Percentiles rank a stretch among this genome's conserved stretches.
phyloP scores from a whole-genome alignment of 164 flowering plant genomes.

The Vitis cinerea region DNA sequence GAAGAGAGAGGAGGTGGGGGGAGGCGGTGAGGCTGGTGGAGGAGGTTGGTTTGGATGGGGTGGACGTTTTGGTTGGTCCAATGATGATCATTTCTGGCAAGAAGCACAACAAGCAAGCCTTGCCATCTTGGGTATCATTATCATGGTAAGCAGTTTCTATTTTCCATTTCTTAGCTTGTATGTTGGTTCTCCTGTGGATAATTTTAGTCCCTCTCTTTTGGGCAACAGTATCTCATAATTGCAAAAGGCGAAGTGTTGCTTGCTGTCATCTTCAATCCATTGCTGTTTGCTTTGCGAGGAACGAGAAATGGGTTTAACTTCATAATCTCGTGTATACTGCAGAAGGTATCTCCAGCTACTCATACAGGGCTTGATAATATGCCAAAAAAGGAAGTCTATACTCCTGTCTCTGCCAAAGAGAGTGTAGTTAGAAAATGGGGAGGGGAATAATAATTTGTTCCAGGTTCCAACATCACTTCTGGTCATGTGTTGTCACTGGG shows the following conservation, averaged over 20 bases:
- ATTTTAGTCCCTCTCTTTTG: neutral
- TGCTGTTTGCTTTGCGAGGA: slow-evolving; percentile 66
- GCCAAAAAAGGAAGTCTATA: slow-evolving; percentile 22
- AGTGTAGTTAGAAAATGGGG: slow-evolving; percentile 82
- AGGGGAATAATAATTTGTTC: slow-evolving; percentile 40
- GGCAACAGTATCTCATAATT: slow-evolving; percentile 63
- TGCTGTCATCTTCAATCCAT: slow-evolving; percentile 70
- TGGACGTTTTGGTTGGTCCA: slow-evolving; percentile 71
- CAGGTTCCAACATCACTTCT: slow-evolving; percentile 10
- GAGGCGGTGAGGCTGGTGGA: slow-evolving; percentile 63
- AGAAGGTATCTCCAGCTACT: slow-evolving; percentile 25
- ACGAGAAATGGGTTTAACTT: slow-evolving; percentile 47
- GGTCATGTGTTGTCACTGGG: too few relatives aligned
- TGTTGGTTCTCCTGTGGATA: neutral
- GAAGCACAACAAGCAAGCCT: slow-evolving; percentile 75
- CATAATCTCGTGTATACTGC: slow-evolving; percentile 34
- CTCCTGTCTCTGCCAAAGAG: slow-evolving; percentile 63
- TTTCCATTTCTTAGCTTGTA: neutral
- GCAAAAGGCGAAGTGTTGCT: slow-evolving; percentile 79
- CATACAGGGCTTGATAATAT: slow-evolving; percentile 10
- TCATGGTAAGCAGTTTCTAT: slow-evolving; percentile 45
- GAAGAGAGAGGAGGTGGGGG: slow-evolving; percentile 65
- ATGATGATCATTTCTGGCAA: slow-evolving; percentile 80
- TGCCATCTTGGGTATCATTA: slow-evolving; percentile 58
- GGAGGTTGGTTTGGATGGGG: slow-evolving; percentile 91